Base-by-base conservation (phyloP, 2,329 filamentous ascomycete genomes). In the Diplocarpon mali region DNA sequence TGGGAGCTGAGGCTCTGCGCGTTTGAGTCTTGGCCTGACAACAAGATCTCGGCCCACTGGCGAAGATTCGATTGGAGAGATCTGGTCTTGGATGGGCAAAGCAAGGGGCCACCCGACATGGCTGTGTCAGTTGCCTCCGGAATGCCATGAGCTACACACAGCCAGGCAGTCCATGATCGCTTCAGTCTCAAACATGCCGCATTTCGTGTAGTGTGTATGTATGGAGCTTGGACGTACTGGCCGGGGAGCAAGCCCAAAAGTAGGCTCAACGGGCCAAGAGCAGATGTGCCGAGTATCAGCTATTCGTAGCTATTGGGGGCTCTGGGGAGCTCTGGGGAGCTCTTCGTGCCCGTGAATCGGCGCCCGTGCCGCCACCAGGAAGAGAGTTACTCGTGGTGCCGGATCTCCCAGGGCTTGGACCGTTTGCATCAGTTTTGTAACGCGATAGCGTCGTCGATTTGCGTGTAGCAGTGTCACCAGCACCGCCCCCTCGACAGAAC, bases 1-100 rank as follows among this genome's bases (percentile, higher is more conserved):
- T 35, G 34, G 40, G 46, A 44, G 40, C 49, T 57, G 52, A 54
- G 48, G 51, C 55, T 57, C 52, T 53, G 42, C 44, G 12, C 34
- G 55, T 57, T 56, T 56, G 52, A 48, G 40, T 44, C 48, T 54
- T 48, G 44, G 31, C 45, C 45, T 31, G 31, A 35, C 32, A 24
- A 30, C 29, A 31, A 38, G 29, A 39, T 27, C 12, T 16, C n/a
- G 38, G 24, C 29, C 40, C 20, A 35, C 29, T 24, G 15, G 13
- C 12, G 2, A 13, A 42, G 44, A 43, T 49, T 36, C 44, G 46
- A 56, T 52, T 56, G 50, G 52, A 27, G 34, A 36, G 17, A 20
- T 30, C n/a, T 31, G 14, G 36, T 44, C 50, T 50, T 32, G 38
- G 35, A 35, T 24, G n/a, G n/a, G n/a, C n/a, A n/a, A n/a, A n/a